Percentiles rank a stretch among this genome's conserved stretches.
Evolutionary conservation across 2,329 filamentous ascomycete species (phyloP).

Genomic region (Cladosporium phlei): DNA sequence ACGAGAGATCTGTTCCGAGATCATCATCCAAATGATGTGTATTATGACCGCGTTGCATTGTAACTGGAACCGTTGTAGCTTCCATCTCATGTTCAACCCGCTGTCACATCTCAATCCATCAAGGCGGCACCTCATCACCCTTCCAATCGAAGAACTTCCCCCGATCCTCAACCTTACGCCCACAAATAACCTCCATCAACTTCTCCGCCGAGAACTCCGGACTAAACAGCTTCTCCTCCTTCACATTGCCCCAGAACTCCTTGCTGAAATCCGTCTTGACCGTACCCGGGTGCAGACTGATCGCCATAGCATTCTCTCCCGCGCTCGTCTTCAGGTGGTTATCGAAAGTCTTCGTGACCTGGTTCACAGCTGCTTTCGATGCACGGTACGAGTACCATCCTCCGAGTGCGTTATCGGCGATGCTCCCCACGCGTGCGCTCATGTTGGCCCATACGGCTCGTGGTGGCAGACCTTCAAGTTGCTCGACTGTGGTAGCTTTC

Average conservation of each 20-base stretch:
- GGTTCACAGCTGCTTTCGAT: constrained; percentile 70
- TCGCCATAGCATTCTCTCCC: constrained; percentile 59
- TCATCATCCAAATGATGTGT: background rate
- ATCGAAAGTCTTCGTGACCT: constrained; percentile 67
- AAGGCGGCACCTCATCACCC: constrained; percentile 59
- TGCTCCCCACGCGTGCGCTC: constrained; percentile 72
- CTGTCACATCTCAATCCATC: no score
- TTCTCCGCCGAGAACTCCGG: constrained; percentile 62
- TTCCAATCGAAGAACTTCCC: constrained; percentile 68
- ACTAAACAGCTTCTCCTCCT: constrained; percentile 59
- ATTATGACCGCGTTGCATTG: background rate
- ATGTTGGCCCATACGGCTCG: constrained; percentile 65
- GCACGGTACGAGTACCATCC: constrained; percentile 81
- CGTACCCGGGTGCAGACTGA: constrained; percentile 75
- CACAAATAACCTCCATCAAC: constrained; percentile 56
- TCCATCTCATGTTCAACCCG: no score
- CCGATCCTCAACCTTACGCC: constrained; percentile 47
- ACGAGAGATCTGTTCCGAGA: background rate
- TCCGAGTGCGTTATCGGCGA: constrained; percentile 65
- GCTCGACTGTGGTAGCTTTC: constrained; percentile 42
- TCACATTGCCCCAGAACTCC: constrained; percentile 65
- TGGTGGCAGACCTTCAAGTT: constrained; percentile 39
- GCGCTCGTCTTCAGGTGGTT: constrained; percentile 56
- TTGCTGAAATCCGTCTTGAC: constrained; percentile 69
- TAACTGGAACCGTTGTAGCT: no score